Conservation (phyloP, 2,329 filamentous ascomycete species). For the Apiospora marii region DNA sequence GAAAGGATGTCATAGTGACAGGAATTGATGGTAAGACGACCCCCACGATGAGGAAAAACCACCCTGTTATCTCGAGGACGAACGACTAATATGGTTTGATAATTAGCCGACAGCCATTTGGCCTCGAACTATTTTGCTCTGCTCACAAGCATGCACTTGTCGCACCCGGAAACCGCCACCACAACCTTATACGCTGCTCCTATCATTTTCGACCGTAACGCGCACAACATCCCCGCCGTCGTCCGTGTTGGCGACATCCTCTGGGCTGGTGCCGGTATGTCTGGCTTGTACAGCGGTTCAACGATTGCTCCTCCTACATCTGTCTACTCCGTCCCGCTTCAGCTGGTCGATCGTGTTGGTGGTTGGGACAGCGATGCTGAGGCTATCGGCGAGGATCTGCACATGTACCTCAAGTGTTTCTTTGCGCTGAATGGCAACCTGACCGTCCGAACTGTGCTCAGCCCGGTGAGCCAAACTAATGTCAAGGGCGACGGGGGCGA, state of each 20-base stretch:
- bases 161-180: conserved; percentile 64
- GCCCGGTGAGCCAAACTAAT: conserved; percentile 77
- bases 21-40: conserved; percentile 73
- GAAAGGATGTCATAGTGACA: conserved; percentile 72
- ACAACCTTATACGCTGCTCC: conserved; percentile 74
- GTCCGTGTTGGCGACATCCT: conserved; percentile 77
- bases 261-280: conserved; percentile 76
- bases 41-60: conserved; percentile 1
- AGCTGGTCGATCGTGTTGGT: conserved; percentile 71
- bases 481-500: conserved; percentile 67
- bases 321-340: conserved; percentile 74
- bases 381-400: conserved; percentile 78
- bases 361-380: conserved; percentile 77
- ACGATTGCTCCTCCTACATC: conserved; percentile 75
- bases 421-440: conserved; percentile 76
- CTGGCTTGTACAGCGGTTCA: conserved; percentile 70
- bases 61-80: not conserved
- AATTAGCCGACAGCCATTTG: conserved; percentile 73
- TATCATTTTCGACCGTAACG: conserved; percentile 78
- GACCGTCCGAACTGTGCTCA: conserved; percentile 68
- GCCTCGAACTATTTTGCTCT: conserved; percentile 72
- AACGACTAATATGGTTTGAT: conserved; percentile 37
- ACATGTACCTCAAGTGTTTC: conserved; percentile 83
- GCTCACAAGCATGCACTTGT: conserved; percentile 69
- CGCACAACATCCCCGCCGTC: conserved; percentile 70